Evolutionary conservation across 202 grass and related monocot species (phyloP).

Genomic region (Musa balbisiana): DNA sequence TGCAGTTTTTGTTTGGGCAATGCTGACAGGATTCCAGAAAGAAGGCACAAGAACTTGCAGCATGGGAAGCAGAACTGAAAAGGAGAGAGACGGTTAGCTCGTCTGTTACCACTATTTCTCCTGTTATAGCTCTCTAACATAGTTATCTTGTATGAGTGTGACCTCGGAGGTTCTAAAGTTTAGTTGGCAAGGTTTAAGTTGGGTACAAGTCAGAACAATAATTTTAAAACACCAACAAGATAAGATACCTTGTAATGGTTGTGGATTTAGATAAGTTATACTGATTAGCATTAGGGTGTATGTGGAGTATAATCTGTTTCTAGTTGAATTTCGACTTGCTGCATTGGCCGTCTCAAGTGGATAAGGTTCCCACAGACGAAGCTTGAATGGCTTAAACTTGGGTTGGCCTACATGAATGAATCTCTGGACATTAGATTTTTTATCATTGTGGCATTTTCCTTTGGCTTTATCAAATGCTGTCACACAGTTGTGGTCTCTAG

Average conservation of each 20-base stretch:
- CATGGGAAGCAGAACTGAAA: slow-evolving; percentile 84
- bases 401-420: neutral
- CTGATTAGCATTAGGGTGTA: neutral
- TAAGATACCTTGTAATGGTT: neutral
- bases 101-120: neutral
- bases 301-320: neutral
- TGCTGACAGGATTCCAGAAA: slow-evolving; percentile 49
- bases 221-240: neutral
- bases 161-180: neutral
- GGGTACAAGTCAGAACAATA: neutral
- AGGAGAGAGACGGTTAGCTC: slow-evolving; percentile 51
- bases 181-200: neutral
- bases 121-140: neutral
- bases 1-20: neutral
- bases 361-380: no score
- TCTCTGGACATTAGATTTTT: neutral
- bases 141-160: neutral
- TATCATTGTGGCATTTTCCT: neutral
- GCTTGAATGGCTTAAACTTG: neutral
- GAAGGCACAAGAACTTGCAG: slow-evolving; percentile 60
- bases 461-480: neutral
- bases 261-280: neutral
- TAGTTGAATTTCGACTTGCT: no score
- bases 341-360: no score
- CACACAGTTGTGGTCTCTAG: neutral